A percentile compares a stretch with the other conserved stretches of the same genome.
Conservation (phyloP, 2,329 filamentous ascomycete species). For the Camptophora hylomeconis region DNA sequence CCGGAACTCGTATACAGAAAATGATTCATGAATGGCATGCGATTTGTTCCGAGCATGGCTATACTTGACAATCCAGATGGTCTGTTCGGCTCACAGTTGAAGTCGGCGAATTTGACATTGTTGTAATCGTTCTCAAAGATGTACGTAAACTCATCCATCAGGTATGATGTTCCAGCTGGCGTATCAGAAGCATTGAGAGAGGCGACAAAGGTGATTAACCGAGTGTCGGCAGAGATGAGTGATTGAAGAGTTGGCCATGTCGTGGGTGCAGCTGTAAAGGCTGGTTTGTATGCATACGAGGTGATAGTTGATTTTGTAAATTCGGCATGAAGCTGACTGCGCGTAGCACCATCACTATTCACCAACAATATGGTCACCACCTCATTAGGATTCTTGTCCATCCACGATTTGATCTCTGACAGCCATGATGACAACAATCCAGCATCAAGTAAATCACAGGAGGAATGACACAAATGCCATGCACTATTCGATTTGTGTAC, state of each 20-base stretch:
- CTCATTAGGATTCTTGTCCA: conserved; percentile 57
- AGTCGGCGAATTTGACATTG: conserved; percentile 47
- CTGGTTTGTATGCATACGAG: conserved; percentile 47
- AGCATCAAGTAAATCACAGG: conserved; percentile 55
- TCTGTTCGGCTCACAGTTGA: conserved; percentile 59
- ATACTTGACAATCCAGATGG: conserved; percentile 46
- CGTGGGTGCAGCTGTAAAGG: conserved; percentile 27
- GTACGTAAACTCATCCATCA: conserved; percentile 30
- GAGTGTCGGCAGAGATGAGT: conserved; percentile 51
- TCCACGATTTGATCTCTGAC: conserved; percentile 50
- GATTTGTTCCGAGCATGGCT: no score
- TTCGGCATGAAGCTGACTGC: conserved; percentile 40
- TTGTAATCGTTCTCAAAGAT: conserved; percentile 64
- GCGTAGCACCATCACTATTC: conserved; percentile 50
- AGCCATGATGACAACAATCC: conserved; percentile 55
- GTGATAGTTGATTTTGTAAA: conserved; percentile 49
- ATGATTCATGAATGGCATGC: conserved; percentile 67
- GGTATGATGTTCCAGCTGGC: conserved; percentile 29
- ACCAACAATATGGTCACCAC: conserved; percentile 64
- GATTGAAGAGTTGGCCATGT: conserved; percentile 60
- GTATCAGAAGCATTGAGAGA: conserved; percentile 24
- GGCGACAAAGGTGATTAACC: conserved; percentile 58
- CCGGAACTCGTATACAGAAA: conserved; percentile 50
- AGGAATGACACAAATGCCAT: conserved; percentile 58
- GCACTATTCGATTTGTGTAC: conserved; percentile 49